Evolutionary conservation across 768 basidiomycete species (phyloP).

Genomic region (Pisolithus albus): DNA sequence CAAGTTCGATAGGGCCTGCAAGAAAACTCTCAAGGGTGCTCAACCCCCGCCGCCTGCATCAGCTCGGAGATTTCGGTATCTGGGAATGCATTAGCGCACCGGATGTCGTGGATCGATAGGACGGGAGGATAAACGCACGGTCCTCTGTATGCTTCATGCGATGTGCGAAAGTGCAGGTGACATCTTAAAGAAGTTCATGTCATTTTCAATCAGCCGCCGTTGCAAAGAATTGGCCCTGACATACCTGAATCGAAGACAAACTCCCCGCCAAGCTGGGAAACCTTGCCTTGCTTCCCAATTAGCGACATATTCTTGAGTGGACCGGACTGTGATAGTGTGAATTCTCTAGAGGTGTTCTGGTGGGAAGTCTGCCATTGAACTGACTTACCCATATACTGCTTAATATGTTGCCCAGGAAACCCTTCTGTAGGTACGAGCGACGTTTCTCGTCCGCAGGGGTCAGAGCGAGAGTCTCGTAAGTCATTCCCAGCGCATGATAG

Average conservation of each 20-base stretch:
- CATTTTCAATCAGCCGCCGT: neutral
- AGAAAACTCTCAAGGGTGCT: constrained; percentile 12
- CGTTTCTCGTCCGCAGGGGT: constrained; percentile 42
- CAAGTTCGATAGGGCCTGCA: neutral
- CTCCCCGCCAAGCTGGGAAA: constrained; percentile 58
- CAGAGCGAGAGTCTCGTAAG: constrained; percentile 35
- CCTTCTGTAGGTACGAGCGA: constrained; percentile 39
- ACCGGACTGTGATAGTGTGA: constrained; percentile 22
- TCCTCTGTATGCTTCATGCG: constrained; percentile 61
- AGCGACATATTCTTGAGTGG: constrained; percentile 37
- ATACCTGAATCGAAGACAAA: constrained; percentile 55
- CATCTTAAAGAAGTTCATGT: neutral
- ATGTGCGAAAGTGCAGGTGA: constrained; percentile 43
- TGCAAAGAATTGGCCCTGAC: constrained; percentile 1
- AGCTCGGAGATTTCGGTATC: constrained; percentile 33
- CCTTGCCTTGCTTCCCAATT: constrained; percentile 57
- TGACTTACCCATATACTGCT: constrained; percentile 41
- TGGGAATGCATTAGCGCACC: constrained; percentile 35
- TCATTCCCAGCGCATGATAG: constrained; percentile 58
- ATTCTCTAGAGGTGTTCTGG: too few species aligned
- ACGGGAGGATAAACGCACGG: constrained; percentile 25
- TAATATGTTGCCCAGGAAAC: constrained; percentile 26
- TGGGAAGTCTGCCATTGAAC: neutral
- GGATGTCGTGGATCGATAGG: neutral
- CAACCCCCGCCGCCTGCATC: constrained; percentile 38